Evolutionary conservation across 2,329 filamentous ascomycete genomes (phyloP).

Genomic region (Colletotrichum orchidophilum): DNA sequence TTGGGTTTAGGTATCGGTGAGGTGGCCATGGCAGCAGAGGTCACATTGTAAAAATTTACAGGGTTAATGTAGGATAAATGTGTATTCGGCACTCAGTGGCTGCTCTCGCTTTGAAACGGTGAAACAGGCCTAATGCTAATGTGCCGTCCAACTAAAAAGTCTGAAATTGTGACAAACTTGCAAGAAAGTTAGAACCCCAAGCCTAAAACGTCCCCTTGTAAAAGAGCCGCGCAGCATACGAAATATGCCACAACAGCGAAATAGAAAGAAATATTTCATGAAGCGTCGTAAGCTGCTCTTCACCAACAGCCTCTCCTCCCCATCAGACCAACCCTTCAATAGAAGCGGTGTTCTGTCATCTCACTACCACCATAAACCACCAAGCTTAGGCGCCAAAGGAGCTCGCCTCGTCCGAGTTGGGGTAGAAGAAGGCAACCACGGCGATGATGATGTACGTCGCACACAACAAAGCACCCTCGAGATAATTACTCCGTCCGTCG

Average conservation of each 20-base stretch:
- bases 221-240: not conserved
- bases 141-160: not conserved
- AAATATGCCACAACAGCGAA: not conserved
- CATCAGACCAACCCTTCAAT: not conserved
- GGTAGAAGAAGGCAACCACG: constrained; percentile 74
- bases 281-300: constrained; percentile 20
- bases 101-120: not conserved
- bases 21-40: not conserved
- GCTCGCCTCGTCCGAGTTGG: constrained; percentile 59
- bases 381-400: constrained; percentile 35
- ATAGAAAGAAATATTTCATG: not conserved
- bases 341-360: not conserved
- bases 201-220: constrained; percentile 7
- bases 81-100: not conserved
- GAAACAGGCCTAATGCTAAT: not conserved
- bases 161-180: not conserved
- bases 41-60: not conserved
- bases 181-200: constrained; percentile 1
- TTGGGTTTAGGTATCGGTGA: not conserved
- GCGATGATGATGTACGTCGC: constrained; percentile 75
- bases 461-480: constrained; percentile 78
- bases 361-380: not conserved
- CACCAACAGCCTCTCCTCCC: constrained; percentile 10
- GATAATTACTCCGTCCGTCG: constrained; percentile 86
- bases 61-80: not conserved